These are phyloP conservation scores for Eucalyptus dawsonii DNA, from an alignment of 345 rosid species.

Conservation along the genomic window DNA sequence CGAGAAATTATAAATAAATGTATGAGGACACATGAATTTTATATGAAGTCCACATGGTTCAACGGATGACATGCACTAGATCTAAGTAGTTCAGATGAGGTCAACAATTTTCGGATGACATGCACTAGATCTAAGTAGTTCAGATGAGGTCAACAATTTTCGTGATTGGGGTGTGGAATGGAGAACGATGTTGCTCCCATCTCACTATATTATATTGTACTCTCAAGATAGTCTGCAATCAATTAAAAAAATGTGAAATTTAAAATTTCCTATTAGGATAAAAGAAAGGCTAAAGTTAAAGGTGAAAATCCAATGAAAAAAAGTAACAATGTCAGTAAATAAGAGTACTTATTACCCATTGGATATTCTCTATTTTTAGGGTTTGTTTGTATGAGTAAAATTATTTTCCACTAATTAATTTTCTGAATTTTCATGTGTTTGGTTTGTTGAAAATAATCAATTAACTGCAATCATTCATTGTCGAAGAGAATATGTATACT, in stretches of 20 bases:
- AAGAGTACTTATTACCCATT: background rate
- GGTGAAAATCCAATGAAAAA: background rate
- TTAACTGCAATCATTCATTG: too few relatives aligned
- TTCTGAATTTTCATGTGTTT: too few relatives aligned
- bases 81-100: background rate
- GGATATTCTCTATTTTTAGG: background rate
- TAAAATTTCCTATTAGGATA: background rate
- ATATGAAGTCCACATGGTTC: background rate
- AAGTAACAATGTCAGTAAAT: background rate
- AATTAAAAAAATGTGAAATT: background rate
- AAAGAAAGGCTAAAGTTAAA: background rate
- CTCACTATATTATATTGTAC: background rate
- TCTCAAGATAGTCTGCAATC: background rate
- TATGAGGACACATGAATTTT: background rate
- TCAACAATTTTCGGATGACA: background rate
- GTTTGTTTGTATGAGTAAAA: background rate
- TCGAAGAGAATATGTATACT: too few relatives aligned
- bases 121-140: background rate
- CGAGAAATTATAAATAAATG: background rate
- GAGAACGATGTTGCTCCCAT: background rate
- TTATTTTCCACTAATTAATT: rapidly evolving
- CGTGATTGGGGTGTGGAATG: background rate
- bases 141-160: background rate
- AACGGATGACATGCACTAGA: background rate
- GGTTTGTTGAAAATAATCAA: background rate